Evolutionary conservation across 2,329 filamentous ascomycete genomes (phyloP).

Genomic region (Pestalotiopsis sp.): DNA sequence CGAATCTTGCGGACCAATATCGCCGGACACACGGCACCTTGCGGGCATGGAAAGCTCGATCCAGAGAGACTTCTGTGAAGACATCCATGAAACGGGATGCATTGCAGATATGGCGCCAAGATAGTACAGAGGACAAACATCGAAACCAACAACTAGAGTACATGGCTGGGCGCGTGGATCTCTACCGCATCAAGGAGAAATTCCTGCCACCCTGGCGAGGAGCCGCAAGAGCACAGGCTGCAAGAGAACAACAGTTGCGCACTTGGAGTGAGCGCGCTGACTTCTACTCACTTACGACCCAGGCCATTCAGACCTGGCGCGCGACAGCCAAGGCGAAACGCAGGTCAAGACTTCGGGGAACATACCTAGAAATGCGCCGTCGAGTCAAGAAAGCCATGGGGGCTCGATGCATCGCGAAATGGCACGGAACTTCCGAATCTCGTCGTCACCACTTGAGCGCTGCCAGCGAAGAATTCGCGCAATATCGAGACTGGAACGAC

Average conservation of each 20-base stretch:
- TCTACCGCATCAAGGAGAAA: conserved; percentile 27
- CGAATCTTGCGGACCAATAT: conserved; percentile 15
- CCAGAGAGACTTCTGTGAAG: conserved; percentile 12
- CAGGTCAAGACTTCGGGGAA: conserved; percentile 32
- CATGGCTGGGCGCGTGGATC: conserved; percentile 31
- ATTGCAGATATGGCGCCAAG: conserved; percentile 12
- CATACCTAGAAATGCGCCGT: conserved; percentile 34
- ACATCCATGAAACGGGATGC: conserved; percentile 16
- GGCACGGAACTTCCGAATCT: conserved; percentile 28
- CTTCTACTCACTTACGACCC: conserved; percentile 30
- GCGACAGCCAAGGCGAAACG: conserved; percentile 28
- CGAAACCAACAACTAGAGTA: conserved; percentile 23
- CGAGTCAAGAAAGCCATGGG: conserved; percentile 35
- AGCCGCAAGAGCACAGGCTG: conserved; percentile 19
- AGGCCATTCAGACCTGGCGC: conserved; percentile 27
- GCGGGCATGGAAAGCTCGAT: conserved; percentile 18
- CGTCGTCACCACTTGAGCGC: conserved; percentile 28
- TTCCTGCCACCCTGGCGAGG: conserved; percentile 29
- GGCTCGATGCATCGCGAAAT: conserved; percentile 28
- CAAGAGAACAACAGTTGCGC: conserved; percentile 24
- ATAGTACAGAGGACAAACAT: conserved; percentile 18
- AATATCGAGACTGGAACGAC: conserved; percentile 25
- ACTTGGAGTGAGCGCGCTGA: conserved; percentile 28
- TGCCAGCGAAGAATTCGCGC: conserved; percentile 23
- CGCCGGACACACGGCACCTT: conserved; percentile 14